Conservation (phyloP, 805 yeast genomes). For the Candida railenensis region DNA sequence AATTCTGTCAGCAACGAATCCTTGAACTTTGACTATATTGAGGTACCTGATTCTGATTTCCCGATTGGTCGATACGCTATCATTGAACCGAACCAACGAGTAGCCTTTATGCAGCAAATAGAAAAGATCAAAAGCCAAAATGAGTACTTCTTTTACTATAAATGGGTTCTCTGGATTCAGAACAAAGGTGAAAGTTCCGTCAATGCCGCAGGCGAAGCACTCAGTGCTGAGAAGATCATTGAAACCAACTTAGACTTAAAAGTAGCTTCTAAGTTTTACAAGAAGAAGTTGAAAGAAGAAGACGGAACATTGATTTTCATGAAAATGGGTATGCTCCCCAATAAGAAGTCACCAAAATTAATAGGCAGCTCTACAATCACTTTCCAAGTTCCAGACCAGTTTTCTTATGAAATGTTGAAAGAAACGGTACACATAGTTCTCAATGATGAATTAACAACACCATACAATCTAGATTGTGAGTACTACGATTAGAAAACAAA, state of each 20-base stretch:
- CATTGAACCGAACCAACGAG: constrained; percentile 9
- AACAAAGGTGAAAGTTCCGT: not conserved
- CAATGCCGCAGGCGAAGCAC: not conserved
- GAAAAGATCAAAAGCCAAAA: constrained; percentile 7
- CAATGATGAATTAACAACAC: constrained; percentile 12
- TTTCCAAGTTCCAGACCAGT: constrained; percentile 12
- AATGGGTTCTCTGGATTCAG: constrained; percentile 17
- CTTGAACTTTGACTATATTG: not conserved
- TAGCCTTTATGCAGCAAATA: constrained; percentile 14
- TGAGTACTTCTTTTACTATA: constrained; percentile 16
- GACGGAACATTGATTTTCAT: constrained; percentile 10
- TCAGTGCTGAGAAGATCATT: constrained; percentile 9
- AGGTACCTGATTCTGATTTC: constrained; percentile 7
- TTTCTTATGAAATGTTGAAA: constrained; percentile 11
- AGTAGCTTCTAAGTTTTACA: constrained; percentile 2
- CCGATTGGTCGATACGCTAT: constrained; percentile 19
- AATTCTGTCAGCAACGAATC: not conserved
- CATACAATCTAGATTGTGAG: constrained; percentile 8
- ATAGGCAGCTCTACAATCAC: constrained; percentile 16
- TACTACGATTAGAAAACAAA: not conserved
- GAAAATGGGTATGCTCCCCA: constrained; percentile 14
- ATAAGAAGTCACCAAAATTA: constrained; percentile 12
- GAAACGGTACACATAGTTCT: constrained; percentile 10
- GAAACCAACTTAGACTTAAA: constrained; percentile 14
- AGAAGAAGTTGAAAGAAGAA: constrained; percentile 4